phyloP scores from a whole-genome alignment of 1,284 basidiomycete genomes.

The Gomphus bonarii region DNA sequence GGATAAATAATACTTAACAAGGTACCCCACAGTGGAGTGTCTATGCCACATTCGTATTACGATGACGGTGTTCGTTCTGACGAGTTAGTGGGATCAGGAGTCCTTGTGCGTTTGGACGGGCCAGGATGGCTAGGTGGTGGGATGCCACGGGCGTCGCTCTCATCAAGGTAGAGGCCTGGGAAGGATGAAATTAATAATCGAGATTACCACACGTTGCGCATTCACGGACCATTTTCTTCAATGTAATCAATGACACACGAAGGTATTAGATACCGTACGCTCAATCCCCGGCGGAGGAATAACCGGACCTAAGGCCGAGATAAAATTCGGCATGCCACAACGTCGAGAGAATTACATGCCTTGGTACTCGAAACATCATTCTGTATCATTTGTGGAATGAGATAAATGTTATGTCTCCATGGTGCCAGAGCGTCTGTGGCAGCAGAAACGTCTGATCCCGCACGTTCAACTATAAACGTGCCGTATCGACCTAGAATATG shows the following conservation, averaged over 20 bases:
- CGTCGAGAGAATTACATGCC: slow-evolving; percentile 33
- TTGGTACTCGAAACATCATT: slow-evolving; percentile 98
- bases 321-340: background rate
- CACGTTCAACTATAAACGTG: slow-evolving; percentile 90
- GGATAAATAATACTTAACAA: background rate
- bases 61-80: background rate
- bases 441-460: slow-evolving; percentile 85
- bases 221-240: slow-evolving; percentile 48
- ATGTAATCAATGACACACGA: slow-evolving; percentile 94
- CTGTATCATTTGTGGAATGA: slow-evolving; percentile 94
- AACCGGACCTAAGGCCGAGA: slow-evolving; percentile 45
- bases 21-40: background rate
- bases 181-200: background rate
- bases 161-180: slow-evolving; percentile 50
- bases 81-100: background rate
- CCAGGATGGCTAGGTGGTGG: background rate
- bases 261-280: slow-evolving; percentile 89
- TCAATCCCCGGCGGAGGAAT: slow-evolving; percentile 87
- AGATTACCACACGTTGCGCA: background rate
- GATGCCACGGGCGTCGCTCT: slow-evolving; percentile 22
- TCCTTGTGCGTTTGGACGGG: background rate
- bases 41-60: background rate
- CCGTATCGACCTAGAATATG: slow-evolving; percentile 94
- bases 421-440: slow-evolving; percentile 66
- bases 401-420: slow-evolving; percentile 85